Evolutionary conservation across 1,284 basidiomycete species (phyloP).

Genomic region (Thelephora terrestris): DNA sequence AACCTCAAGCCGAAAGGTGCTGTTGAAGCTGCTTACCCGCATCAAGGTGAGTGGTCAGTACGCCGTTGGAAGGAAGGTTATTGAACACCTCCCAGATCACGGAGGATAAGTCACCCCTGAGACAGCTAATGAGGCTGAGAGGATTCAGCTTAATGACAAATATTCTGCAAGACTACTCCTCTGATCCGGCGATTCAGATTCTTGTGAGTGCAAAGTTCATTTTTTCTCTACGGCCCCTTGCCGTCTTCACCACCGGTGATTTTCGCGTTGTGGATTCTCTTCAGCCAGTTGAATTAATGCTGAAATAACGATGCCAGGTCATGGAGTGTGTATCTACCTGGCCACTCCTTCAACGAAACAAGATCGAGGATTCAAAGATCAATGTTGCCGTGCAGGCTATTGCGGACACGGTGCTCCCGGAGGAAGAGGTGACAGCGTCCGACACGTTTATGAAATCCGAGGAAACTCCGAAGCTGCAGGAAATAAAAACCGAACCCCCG

Average conservation of each 20-base stretch:
- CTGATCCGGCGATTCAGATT: conserved; percentile 64
- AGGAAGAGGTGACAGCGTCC: too few species aligned
- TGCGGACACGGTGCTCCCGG: conserved; percentile 8
- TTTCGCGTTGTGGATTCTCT: neutral
- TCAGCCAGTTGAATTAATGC: neutral
- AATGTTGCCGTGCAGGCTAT: conserved; percentile 54
- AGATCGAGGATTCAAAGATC: conserved; percentile 85
- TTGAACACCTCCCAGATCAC: conserved; percentile 55
- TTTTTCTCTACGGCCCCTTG: neutral
- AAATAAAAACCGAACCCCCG: too few species aligned
- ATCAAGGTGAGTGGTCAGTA: conserved; percentile 50
- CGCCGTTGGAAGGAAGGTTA: neutral
- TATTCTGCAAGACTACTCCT: conserved; percentile 71
- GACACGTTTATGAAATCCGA: too few species aligned
- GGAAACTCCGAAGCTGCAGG: too few species aligned
- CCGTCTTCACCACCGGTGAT: neutral
- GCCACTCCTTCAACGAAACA: conserved; percentile 86
- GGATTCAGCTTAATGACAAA: conserved; percentile 91
- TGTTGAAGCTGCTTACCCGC: conserved; percentile 78
- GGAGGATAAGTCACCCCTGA: conserved; percentile 68
- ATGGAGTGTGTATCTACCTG: conserved; percentile 70
- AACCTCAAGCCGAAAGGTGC: conserved; percentile 75
- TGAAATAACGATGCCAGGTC: conserved; percentile 33
- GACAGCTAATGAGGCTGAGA: conserved; percentile 87
- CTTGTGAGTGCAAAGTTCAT: conserved; percentile 36